Base-by-base conservation (phyloP, 2,329 filamentous ascomycete species). In the Neoarthrinium moseri region DNA sequence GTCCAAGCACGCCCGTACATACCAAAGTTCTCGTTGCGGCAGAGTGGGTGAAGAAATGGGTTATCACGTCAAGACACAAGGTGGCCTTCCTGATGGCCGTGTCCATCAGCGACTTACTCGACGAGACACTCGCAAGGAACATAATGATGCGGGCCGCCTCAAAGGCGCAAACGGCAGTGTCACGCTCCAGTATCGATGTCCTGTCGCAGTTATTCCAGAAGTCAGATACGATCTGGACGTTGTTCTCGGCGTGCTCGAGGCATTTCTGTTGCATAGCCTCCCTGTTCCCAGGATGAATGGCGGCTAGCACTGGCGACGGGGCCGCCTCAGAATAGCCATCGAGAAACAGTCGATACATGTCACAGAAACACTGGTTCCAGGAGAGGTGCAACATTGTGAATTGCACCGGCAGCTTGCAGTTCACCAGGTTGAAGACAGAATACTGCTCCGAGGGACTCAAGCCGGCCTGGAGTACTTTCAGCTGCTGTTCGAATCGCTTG, bases 331-430 rank as follows among this genome's bases (percentile, higher is more conserved):
- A 65, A 34, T 68, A 73, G 11, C 63, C 66, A 2, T 61, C 61
- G 3, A 74, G 52, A 4, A 72, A 61, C n/a, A 72, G 62, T 3
- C 71, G 67, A 44, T 73, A 72, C 4, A 74, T 48, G 38, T 74
- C 71, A 51, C 68, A 72, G 43, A 72, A 64, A 10, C 63, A 67
- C 37, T 73, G 69, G 15, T 72, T 68, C 56, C 64, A 73, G 1
- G 63, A 67, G 15, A 62, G 52, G 47, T 64, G 61, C 6, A 66
- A 46, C 54, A 65, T 59, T n/a, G 67, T 49, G 23, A 59, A 59
- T 38, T 58, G 56, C 1, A 56, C 54, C 8, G 49, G 59, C 55
- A 55, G 56, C 41, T 46, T 43, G n/a, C 47, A 52, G 13, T 47
- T 49, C 18, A 36, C 46, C 6, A 62, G 38, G 30, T 56, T 59